Conservation (phyloP, 257 asterid species). For the Solanum virginianum region DNA sequence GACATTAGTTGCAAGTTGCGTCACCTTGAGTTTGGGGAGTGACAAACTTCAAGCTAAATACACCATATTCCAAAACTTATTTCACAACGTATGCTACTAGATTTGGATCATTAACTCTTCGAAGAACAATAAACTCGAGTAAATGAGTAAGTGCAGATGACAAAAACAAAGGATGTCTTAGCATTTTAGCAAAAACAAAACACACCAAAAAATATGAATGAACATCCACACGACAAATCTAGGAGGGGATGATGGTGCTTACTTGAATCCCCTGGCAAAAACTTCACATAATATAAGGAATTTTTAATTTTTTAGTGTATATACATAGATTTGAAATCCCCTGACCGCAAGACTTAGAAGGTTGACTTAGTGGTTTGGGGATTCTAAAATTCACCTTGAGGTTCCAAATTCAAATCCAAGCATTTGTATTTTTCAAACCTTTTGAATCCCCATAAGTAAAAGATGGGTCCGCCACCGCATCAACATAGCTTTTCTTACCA, state of each 20-base stretch:
- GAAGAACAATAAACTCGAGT: background rate
- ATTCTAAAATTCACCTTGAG: background rate
- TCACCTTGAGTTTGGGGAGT: no score
- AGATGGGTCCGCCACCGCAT: background rate
- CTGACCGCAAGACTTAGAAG: background rate
- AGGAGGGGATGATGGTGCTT: background rate
- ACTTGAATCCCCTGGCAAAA: background rate
- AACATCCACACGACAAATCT: background rate
- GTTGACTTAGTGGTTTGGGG: background rate
- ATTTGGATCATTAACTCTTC: background rate
- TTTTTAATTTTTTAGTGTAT: background rate
- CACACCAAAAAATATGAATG: background rate
- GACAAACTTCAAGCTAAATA: background rate
- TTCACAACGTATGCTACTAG: background rate
- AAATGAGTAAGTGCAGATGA: background rate
- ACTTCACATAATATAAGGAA: background rate
- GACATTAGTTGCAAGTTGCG: no score
- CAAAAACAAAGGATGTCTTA: background rate
- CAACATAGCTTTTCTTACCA: background rate
- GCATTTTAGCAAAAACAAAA: background rate
- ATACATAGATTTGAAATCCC: background rate
- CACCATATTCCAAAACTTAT: background rate
- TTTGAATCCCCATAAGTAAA: background rate
- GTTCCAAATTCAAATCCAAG: background rate
- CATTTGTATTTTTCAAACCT: background rate